Evolutionary conservation across 1,284 basidiomycete species (phyloP).

Genomic region (Cryptococcus wingfieldii): DNA sequence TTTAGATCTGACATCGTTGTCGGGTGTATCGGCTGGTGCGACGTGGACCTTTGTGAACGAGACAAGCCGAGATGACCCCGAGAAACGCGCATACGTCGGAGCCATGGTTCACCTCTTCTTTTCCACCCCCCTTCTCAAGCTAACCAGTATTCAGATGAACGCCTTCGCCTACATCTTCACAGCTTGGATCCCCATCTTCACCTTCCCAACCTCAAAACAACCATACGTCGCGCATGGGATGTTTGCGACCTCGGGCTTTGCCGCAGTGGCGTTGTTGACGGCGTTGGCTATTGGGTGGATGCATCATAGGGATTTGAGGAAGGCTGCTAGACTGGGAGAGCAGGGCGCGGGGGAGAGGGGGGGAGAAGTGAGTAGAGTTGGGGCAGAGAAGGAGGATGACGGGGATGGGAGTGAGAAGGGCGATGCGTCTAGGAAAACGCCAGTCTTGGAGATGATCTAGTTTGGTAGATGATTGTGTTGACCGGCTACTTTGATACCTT

Average conservation of each 20-base stretch:
- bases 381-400: not conserved
- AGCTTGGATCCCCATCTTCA: constrained; percentile 33
- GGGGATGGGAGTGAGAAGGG: not conserved
- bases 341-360: not conserved
- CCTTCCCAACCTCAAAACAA: constrained; percentile 28
- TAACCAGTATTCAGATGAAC: constrained; percentile 19
- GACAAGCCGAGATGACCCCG: constrained; percentile 25
- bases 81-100: constrained; percentile 30
- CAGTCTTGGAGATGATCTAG: no score
- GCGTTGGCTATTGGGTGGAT: constrained; percentile 24
- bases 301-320: constrained; percentile 19
- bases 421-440: not conserved
- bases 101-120: constrained; percentile 15
- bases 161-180: constrained; percentile 30
- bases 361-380: not conserved
- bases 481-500: no score
- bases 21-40: constrained; percentile 16
- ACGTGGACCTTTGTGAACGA: constrained; percentile 30
- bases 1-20: constrained; percentile 22
- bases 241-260: constrained; percentile 26
- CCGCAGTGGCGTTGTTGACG: constrained; percentile 12
- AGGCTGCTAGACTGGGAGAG: not conserved
- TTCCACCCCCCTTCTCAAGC: not conserved
- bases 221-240: constrained; percentile 27
- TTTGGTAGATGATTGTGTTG: no score